Evolutionary conservation across 73 alveolate species (phyloP).

Genomic region (Effrenium voratum): DNA sequence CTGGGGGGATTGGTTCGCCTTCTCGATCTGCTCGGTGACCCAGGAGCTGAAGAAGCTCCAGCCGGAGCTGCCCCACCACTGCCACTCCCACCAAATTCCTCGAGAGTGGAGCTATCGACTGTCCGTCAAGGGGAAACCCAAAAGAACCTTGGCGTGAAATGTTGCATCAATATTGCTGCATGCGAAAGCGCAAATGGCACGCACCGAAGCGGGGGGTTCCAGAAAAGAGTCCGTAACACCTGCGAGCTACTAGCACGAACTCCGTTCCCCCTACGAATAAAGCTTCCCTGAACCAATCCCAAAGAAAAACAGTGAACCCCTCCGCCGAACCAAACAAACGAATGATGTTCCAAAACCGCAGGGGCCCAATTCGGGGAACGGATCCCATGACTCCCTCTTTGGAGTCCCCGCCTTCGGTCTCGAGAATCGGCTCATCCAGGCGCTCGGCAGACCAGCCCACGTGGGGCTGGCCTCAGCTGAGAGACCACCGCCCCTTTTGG

Average conservation of each 20-base stretch:
- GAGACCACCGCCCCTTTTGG: not conserved
- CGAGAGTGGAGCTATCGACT: not conserved
- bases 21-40: constrained; percentile 91
- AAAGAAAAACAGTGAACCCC: not conserved
- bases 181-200: no score
- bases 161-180: no score
- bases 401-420: not conserved
- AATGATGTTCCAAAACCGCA: not conserved
- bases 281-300: no score
- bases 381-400: not conserved
- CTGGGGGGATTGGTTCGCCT: not conserved
- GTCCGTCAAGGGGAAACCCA: no score
- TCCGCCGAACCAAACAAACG: not conserved
- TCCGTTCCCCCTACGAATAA: no score
- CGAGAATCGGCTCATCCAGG: not conserved
- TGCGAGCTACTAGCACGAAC: no score
- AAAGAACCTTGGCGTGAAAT: no score
- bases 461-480: not conserved
- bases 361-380: not conserved
- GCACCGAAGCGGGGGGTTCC: no score
- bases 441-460: not conserved
- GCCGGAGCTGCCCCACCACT: constrained; percentile 86
- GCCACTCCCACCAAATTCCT: constrained; percentile 94
- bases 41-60: constrained; percentile 68
- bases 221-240: no score